Percentiles rank a stretch among this genome's conserved stretches.
Evolutionary conservation across 2,329 filamentous ascomycete genomes (phyloP).

Genomic region (Botrytis fragariae): DNA sequence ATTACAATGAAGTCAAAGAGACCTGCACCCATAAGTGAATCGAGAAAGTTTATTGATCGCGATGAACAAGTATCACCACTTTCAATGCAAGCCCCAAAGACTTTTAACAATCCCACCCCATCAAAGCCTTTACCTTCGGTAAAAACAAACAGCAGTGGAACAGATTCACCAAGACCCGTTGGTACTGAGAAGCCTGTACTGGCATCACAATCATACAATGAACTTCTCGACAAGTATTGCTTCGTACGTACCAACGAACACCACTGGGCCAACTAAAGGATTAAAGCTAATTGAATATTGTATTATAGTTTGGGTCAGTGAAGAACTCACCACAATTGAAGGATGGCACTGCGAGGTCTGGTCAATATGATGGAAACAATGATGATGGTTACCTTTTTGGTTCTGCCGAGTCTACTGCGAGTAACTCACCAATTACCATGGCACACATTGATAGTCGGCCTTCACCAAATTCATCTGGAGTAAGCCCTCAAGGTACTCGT

Average conservation of each 20-base stretch:
- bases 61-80: constrained; percentile 26
- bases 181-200: constrained; percentile 65
- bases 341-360: constrained; percentile 47
- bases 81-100: constrained; percentile 25
- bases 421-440: constrained; percentile 35
- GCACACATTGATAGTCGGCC: constrained; percentile 31
- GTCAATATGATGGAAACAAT: constrained; percentile 45
- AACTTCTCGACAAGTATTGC: constrained; percentile 98
- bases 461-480: constrained; percentile 32
- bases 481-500: constrained; percentile 39
- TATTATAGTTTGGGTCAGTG: constrained; percentile 59
- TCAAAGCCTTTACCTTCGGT: constrained; percentile 33
- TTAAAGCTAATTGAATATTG: constrained; percentile 43
- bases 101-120: constrained; percentile 27
- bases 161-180: constrained; percentile 52
- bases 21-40: constrained; percentile 27
- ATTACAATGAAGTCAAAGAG: constrained; percentile 44
- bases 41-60: constrained; percentile 25
- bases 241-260: constrained; percentile 77
- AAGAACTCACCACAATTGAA: constrained; percentile 51
- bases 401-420: constrained; percentile 40
- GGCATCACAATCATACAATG: constrained; percentile 87
- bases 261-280: constrained; percentile 29
- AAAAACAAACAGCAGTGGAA: constrained; percentile 33
- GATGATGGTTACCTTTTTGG: constrained; percentile 40